Percentiles rank a stretch among this genome's conserved stretches.
Conservation (phyloP, 2,329 filamentous ascomycete species). For the Alternaria viburni region DNA sequence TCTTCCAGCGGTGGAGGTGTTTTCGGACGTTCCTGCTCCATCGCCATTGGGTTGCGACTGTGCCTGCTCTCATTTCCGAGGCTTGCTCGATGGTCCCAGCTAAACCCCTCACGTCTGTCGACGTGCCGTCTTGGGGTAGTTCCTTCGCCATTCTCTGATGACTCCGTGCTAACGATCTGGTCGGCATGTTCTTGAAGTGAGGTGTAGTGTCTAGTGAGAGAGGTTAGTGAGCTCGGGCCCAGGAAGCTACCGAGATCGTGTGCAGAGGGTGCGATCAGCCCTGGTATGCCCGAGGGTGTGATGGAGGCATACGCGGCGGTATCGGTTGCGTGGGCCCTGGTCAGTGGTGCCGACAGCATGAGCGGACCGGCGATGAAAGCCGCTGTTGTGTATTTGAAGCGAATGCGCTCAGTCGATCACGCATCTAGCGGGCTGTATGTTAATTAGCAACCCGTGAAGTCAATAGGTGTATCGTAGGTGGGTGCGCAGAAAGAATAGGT, state of each 20-base stretch:
- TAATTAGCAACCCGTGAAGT: not conserved
- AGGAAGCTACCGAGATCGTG: not conserved
- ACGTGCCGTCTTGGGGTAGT: conserved; percentile 21
- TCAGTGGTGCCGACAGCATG: conserved; percentile 21
- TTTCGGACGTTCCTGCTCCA: conserved; percentile 4
- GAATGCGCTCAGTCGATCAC: conserved; percentile 13
- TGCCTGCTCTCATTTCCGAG: conserved; percentile 10
- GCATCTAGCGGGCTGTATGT: conserved; percentile 12
- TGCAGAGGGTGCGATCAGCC: conserved; percentile 5
- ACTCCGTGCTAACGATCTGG: conserved; percentile 3
- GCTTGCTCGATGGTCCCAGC: conserved; percentile 19
- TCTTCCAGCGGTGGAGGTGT: conserved; percentile 32
- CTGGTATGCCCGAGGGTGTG: conserved; percentile 1
- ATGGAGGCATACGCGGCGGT: conserved; percentile 5
- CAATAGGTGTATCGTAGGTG: conserved; percentile 5
- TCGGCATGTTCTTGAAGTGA: conserved; percentile 39
- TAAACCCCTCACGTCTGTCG: conserved; percentile 36
- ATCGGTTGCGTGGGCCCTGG: conserved; percentile 8
- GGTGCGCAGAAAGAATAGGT: conserved; percentile 2
- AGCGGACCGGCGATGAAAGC: conserved; percentile 10
- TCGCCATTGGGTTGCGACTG: conserved; percentile 20
- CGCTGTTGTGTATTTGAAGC: conserved; percentile 11
- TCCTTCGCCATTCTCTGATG: conserved; percentile 3
- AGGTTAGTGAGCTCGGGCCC: conserved; percentile 4
- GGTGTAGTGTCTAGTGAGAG: conserved; percentile 24